Evolutionary conservation across 768 basidiomycete species (phyloP).

Genomic region (Podaxis sp.): DNA sequence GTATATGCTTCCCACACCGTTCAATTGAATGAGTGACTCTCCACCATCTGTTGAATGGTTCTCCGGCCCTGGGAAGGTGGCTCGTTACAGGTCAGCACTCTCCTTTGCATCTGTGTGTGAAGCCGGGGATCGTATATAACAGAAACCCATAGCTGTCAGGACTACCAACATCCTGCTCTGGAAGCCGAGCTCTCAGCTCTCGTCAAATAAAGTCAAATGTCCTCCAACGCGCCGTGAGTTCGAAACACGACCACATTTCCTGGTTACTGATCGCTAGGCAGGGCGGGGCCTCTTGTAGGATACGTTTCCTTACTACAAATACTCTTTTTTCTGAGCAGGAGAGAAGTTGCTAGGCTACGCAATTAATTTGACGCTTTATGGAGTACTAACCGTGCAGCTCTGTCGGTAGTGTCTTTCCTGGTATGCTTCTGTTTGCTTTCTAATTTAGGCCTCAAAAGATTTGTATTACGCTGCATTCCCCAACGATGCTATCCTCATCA

Average conservation of each 20-base stretch:
- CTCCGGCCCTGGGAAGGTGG: neutral
- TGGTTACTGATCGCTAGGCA: neutral
- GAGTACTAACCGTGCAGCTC: neutral
- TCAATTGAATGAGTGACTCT: neutral
- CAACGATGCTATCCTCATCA: neutral
- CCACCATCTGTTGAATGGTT: neutral
- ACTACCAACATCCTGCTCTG: neutral
- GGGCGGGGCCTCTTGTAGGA: neutral
- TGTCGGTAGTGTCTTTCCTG: neutral
- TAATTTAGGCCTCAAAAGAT: neutral
- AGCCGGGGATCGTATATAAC: neutral
- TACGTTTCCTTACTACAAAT: neutral
- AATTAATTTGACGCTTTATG: neutral
- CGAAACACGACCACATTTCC: neutral
- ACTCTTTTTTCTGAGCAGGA: neutral
- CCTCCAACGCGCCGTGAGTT: neutral
- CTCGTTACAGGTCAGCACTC: neutral
- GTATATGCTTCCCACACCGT: neutral
- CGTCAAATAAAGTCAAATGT: neutral
- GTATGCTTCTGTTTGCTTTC: neutral
- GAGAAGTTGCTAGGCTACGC: neutral
- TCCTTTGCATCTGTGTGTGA: neutral
- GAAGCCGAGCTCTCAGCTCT: neutral
- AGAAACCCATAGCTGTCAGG: neutral
- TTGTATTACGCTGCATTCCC: conserved; percentile 12